Evolutionary conservation across 2,329 filamentous ascomycete species (phyloP).

Genomic region (Rhinocladiella similis): DNA sequence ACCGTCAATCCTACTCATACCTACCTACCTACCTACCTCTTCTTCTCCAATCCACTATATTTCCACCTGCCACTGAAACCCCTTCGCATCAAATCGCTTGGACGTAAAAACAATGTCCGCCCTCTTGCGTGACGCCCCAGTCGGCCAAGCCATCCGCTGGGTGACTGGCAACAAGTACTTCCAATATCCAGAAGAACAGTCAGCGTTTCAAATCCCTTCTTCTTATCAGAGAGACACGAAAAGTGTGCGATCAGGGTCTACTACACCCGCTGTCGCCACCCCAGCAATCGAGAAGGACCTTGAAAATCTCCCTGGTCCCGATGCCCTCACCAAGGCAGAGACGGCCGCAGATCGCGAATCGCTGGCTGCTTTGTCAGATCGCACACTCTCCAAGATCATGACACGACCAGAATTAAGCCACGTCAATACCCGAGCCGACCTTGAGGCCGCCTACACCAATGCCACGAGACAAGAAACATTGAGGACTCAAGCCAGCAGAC

Average conservation of each 20-base stretch:
- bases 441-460: constrained; percentile 26
- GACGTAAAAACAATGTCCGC: constrained; percentile 14
- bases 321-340: constrained; percentile 11
- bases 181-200: constrained; percentile 46
- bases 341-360: constrained; percentile 24
- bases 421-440: constrained; percentile 19
- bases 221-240: constrained; percentile 10
- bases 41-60: no score
- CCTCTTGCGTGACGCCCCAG: constrained; percentile 44
- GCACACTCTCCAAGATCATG: constrained; percentile 25
- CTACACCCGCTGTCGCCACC: constrained; percentile 5
- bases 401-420: constrained; percentile 20
- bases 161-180: constrained; percentile 44
- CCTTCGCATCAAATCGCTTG: no score
- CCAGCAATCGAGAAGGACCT: constrained; percentile 17
- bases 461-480: constrained; percentile 25
- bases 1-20: neutral
- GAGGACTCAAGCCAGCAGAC: constrained; percentile 18
- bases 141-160: constrained; percentile 49
- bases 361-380: constrained; percentile 1
- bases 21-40: neutral
- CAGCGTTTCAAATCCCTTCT: constrained; percentile 33
- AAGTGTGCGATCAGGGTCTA: constrained; percentile 6
- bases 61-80: no score
- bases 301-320: constrained; percentile 9